Evolutionary conservation across 2,329 filamentous ascomycete genomes (phyloP), one percentile per base, ranked within the genome.

Genomic region (Coniochaeta sp.): DNA sequence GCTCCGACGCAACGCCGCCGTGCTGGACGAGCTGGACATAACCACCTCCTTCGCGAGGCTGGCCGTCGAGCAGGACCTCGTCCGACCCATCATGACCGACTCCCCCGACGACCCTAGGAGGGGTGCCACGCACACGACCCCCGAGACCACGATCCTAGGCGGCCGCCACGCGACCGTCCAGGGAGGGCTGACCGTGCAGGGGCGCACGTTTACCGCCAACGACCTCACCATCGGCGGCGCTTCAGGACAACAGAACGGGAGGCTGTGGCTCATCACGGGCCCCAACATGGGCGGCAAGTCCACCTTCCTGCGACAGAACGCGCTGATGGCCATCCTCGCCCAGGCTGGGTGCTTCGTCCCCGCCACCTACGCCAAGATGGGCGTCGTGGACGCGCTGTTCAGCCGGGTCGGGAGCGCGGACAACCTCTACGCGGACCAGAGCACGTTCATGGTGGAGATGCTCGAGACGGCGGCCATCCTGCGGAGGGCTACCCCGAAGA

Each of bases 361-460:
- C 0, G 94, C 94, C 0, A 81, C 86, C 22, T 88, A 89, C 65
- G 92, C 90, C 3, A 83, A 89, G 60, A 78, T 99, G 24, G 91
- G 92, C 1, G 76, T 99, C 40, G 91, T 96, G n/a, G 94, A 99
- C 70, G 90, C 92, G 61, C 86, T 99, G 51, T 97, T 95, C 73
- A 94, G 87, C 64, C 88, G 94, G 64, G 87, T 95, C 20, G 94
- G 94, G 1, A 95, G 91, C 1, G 94, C 92, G 1, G 95, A 99
- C 67, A 92, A 96, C 65, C 76, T 99, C n/a, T 96, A 88, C 71
- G 82, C 84, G 49, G 88, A 96, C 71, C 91, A 97, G 68, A 96
- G 90, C 50, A 99, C 95, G 0, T 99, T 99, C 69, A 97, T 99
- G 94, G 90, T 97, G 1, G 94, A 99, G 71, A 99, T 99, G 94